These are phyloP conservation scores for Melanopsichium pennsylvanicum DNA, from an alignment of 1,284 basidiomycete species.

Conservation along the genomic window DNA sequence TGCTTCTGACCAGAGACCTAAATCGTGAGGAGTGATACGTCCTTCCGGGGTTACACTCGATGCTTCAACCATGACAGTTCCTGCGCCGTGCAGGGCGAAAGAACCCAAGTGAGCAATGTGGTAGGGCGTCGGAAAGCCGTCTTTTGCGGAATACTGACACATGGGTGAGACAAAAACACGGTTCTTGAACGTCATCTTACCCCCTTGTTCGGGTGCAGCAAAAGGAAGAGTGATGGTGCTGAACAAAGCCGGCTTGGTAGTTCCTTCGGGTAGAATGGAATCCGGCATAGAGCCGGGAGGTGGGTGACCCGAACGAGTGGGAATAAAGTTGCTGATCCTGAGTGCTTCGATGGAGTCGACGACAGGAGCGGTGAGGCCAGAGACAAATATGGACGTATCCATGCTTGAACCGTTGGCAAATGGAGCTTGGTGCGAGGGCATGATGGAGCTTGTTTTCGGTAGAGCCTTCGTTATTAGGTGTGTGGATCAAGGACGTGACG, in stretches of 20 bases:
- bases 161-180: conserved; percentile 56
- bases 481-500: not conserved
- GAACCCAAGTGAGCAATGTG: conserved; percentile 61
- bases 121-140: conserved; percentile 60
- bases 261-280: conserved; percentile 45
- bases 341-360: conserved; percentile 29
- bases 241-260: conserved; percentile 53
- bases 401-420: conserved; percentile 14
- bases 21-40: conserved; percentile 75
- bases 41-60: conserved; percentile 76
- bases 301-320: conserved; percentile 33
- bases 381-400: conserved; percentile 35
- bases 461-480: not conserved
- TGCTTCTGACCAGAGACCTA: conserved; percentile 77
- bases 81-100: conserved; percentile 62
- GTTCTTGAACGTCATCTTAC: conserved; percentile 56
- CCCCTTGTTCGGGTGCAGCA: conserved; percentile 6
- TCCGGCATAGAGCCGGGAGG: conserved; percentile 55
- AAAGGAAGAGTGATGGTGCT: conserved; percentile 40
- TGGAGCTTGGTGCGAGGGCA: conserved; percentile 14
- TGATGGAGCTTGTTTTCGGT: not conserved
- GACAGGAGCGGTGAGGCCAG: conserved; percentile 31
- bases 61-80: conserved; percentile 61
- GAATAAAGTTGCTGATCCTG: conserved; percentile 38
- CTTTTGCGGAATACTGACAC: conserved; percentile 59